Percentiles rank a stretch among this genome's conserved stretches.
Evolutionary conservation across 1,284 basidiomycete genomes (phyloP).

Genomic region (Melampsora americana): DNA sequence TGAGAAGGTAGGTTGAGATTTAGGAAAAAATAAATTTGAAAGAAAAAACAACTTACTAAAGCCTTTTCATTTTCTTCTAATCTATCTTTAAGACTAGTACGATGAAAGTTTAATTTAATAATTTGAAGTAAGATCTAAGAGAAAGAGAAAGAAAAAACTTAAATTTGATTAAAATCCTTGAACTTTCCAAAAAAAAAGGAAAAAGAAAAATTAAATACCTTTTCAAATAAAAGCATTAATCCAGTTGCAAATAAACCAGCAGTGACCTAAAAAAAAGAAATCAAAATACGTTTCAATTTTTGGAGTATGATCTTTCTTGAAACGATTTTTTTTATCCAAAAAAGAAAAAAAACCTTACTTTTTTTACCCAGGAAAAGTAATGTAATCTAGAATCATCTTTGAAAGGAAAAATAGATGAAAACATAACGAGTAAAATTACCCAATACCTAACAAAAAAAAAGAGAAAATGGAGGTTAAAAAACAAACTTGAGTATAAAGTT

Average conservation of each 20-base stretch:
- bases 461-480: no score
- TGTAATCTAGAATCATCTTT: background rate
- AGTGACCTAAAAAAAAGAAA: conserved; percentile 23
- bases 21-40: no score
- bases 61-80: conserved; percentile 37
- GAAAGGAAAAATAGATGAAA: conserved; percentile 31
- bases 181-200: no score
- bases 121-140: conserved; percentile 39
- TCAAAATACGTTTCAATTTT: background rate
- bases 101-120: conserved; percentile 41
- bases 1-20: no score
- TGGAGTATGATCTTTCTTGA: no score
- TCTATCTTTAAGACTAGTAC: conserved; percentile 32
- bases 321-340: no score
- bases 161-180: background rate
- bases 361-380: conserved; percentile 25
- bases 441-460: conserved; percentile 10
- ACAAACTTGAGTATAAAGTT: no score
- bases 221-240: conserved; percentile 66
- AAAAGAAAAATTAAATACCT: no score
- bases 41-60: background rate
- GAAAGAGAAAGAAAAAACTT: background rate
- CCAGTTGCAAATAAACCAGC: conserved; percentile 64
- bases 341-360: no score
- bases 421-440: conserved; percentile 23